A percentile compares a stretch with the other conserved stretches of the same genome.
Conservation (phyloP, 2,329 filamentous ascomycete genomes). For the Xylaria sp. region DNA sequence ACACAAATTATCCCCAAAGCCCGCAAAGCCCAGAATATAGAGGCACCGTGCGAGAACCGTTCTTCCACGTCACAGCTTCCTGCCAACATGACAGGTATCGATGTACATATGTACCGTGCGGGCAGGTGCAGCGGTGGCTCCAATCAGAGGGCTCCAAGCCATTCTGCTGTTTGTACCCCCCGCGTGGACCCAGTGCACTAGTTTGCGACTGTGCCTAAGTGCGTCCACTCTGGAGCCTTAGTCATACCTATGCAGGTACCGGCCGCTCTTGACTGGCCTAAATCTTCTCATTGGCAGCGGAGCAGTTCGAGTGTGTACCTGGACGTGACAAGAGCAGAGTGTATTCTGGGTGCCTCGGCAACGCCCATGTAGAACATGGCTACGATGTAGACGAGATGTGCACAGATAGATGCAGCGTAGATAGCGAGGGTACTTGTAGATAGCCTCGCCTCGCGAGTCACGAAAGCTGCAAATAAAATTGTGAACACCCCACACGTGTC, state of each 20-base stretch:
- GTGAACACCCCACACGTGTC: not conserved
- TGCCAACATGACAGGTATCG: not conserved
- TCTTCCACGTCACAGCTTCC: not conserved
- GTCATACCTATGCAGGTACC: constrained; percentile 27
- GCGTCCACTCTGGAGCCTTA: not conserved
- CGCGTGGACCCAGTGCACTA: not conserved
- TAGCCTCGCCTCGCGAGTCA: not conserved
- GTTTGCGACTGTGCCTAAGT: not conserved
- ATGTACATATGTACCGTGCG: not conserved
- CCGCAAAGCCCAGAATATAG: not conserved
- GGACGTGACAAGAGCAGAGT: too few relatives aligned
- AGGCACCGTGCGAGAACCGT: not conserved
- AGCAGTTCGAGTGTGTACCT: not conserved
- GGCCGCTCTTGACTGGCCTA: constrained; percentile 14
- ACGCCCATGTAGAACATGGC: too few relatives aligned
- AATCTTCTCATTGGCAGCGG: not conserved
- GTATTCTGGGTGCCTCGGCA: too few relatives aligned
- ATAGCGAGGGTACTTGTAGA: not conserved
- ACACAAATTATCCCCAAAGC: not conserved
- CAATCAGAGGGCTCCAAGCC: not conserved
- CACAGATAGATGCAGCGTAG: not conserved
- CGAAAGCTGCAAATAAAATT: not conserved
- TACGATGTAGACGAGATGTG: too few relatives aligned
- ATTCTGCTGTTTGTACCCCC: not conserved
- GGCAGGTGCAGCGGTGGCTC: not conserved